Conservation (phyloP, 1,139 yeast species). For the Suhomyces kunorum region DNA sequence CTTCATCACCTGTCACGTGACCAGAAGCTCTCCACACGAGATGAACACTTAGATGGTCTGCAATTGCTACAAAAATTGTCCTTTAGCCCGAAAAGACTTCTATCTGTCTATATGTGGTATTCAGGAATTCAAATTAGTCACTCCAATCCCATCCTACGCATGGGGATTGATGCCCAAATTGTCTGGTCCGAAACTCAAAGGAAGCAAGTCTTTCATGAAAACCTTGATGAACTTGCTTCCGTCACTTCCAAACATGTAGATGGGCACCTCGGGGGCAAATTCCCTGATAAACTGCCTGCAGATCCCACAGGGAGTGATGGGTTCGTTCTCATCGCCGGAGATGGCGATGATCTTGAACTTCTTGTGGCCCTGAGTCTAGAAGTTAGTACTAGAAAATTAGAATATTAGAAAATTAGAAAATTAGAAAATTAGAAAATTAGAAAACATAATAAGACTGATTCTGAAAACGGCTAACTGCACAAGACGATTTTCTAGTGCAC, state of each 20-base stretch:
- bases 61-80: too few relatives aligned
- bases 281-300: constrained; percentile 89
- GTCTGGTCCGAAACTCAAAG: constrained; percentile 86
- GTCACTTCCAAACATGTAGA: constrained; percentile 60
- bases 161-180: constrained; percentile 35
- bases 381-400: constrained; percentile 10
- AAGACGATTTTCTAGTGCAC: too few relatives aligned
- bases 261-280: constrained; percentile 54
- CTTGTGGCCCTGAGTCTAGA: constrained; percentile 44
- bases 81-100: too few relatives aligned
- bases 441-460: too few relatives aligned
- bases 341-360: constrained; percentile 67
- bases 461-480: too few relatives aligned
- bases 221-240: constrained; percentile 46
- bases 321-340: constrained; percentile 58
- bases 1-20: too few relatives aligned
- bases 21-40: too few relatives aligned
- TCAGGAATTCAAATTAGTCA: too few relatives aligned
- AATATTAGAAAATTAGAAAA: too few relatives aligned
- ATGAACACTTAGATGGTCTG: too few relatives aligned
- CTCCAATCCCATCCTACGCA: background rate
- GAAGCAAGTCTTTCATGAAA: constrained; percentile 67
- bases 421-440: too few relatives aligned
- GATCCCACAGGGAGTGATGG: constrained; percentile 89
- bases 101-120: background rate